Percentiles rank a stretch among this genome's conserved stretches.
Conservation (phyloP, 2,329 filamentous ascomycete genomes). For the Colletotrichum lentis region DNA sequence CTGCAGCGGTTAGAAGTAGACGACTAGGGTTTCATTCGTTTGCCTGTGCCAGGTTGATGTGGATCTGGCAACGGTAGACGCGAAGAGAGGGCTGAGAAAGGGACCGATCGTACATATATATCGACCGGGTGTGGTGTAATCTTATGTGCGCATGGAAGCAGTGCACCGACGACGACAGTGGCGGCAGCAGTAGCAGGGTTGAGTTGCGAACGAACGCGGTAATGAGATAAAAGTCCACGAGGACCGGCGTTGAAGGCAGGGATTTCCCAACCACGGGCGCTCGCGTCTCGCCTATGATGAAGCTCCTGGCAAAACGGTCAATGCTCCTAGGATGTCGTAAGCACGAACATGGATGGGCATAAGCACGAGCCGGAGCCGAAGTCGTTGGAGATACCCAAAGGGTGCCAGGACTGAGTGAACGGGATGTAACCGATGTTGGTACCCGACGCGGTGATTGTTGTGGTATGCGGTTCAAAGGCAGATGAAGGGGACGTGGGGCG, state of each 20-base stretch:
- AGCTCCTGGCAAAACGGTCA: background rate
- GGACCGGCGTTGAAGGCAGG: slow-evolving; percentile 11
- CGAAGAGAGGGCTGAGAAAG: slow-evolving; percentile 30
- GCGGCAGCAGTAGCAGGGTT: slow-evolving; percentile 18
- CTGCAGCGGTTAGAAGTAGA: slow-evolving; percentile 48
- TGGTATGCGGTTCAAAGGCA: background rate
- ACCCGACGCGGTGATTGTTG: slow-evolving; percentile 7
- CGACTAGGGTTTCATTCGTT: slow-evolving; percentile 53
- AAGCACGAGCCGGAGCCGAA: slow-evolving; percentile 6
- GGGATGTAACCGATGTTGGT: slow-evolving; percentile 14
- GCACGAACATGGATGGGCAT: background rate
- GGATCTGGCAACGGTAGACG: slow-evolving; percentile 36
- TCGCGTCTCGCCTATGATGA: slow-evolving; percentile 11
- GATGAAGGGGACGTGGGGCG: background rate
- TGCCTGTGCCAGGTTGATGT: slow-evolving; percentile 42
- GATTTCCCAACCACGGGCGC: slow-evolving; percentile 1
- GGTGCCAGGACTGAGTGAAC: slow-evolving; percentile 1
- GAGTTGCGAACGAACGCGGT: slow-evolving; percentile 17
- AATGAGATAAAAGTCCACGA: slow-evolving; percentile 20
- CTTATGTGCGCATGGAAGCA: slow-evolving; percentile 11
- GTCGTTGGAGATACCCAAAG: slow-evolving; percentile 5
- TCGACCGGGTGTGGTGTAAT: slow-evolving; percentile 2
- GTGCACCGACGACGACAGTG: background rate
- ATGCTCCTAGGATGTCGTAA: slow-evolving; percentile 1
- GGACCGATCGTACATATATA: slow-evolving; percentile 9